These are phyloP conservation scores for Penicillium bialowiezense DNA, from an alignment of 495 filamentous ascomycete genomes.

Conservation along the genomic window DNA sequence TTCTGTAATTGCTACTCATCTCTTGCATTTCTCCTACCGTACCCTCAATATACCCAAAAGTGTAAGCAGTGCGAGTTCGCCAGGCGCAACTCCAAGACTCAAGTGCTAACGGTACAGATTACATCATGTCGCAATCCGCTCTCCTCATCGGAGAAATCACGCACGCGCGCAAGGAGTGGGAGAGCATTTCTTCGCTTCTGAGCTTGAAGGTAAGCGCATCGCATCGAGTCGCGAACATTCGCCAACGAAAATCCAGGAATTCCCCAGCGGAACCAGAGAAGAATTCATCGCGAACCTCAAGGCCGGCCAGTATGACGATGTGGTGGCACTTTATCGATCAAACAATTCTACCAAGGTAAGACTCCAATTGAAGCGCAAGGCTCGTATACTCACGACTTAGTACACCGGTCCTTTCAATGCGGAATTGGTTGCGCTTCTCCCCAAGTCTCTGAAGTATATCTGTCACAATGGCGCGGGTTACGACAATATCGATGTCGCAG, in stretches of 20 bases:
- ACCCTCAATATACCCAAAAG: too few species aligned
- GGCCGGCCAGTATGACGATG: constrained; percentile 54
- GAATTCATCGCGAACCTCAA: constrained; percentile 53
- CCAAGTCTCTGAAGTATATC: constrained; percentile 68
- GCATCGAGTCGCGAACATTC: neutral
- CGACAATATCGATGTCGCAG: constrained; percentile 72
- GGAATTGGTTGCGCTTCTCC: constrained; percentile 58
- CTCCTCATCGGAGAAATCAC: constrained; percentile 56
- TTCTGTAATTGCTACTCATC: neutral
- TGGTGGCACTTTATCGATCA: constrained; percentile 57
- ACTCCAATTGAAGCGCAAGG: neutral
- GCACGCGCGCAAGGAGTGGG: constrained; percentile 56
- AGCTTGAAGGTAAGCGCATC: constrained; percentile 48
- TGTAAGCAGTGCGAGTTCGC: too few species aligned
- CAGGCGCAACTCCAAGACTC: too few species aligned
- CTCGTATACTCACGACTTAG: constrained; percentile 25
- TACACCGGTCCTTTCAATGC: constrained; percentile 58
- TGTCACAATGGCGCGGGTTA: constrained; percentile 87
- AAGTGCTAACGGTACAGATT: constrained; percentile 7
- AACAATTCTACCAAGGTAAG: constrained; percentile 56
- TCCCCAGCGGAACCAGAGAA: constrained; percentile 48
- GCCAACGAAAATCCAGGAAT: constrained; percentile 40
- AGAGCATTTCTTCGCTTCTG: constrained; percentile 48
- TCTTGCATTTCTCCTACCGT: neutral
- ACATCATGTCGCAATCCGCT: constrained; percentile 42